Conservation (phyloP, 371 early-diverging fungal genomes). For the Mucor piriformis region DNA sequence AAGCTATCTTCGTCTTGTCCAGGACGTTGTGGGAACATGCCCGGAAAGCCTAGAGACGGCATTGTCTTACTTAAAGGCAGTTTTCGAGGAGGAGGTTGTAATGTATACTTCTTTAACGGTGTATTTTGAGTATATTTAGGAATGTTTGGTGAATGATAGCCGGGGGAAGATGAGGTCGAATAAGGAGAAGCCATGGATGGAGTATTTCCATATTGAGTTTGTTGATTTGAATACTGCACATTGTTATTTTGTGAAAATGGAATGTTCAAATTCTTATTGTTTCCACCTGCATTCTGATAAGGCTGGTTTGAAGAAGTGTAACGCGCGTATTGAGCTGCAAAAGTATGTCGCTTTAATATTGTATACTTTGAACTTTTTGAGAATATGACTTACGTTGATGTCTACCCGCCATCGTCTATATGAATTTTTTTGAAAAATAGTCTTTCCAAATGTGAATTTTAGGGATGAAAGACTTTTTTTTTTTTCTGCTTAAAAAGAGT, state of each 20-base stretch:
- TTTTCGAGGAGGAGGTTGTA: slow-evolving; percentile 52
- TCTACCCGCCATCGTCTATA: slow-evolving; percentile 28
- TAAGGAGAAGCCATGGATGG: slow-evolving; percentile 53
- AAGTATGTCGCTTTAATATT: neutral
- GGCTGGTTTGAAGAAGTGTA: slow-evolving; percentile 41
- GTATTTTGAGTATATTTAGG: slow-evolving; percentile 26
- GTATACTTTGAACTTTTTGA: neutral
- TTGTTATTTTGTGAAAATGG: slow-evolving; percentile 33
- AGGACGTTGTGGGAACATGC: slow-evolving; percentile 65
- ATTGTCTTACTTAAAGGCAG: slow-evolving; percentile 52
- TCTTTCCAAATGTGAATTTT: neutral
- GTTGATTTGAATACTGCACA: neutral
- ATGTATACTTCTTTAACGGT: slow-evolving; percentile 52
- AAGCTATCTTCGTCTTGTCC: slow-evolving; percentile 66
- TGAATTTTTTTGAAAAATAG: neutral
- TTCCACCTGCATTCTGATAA: slow-evolving; percentile 28
- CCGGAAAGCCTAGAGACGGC: slow-evolving; percentile 64
- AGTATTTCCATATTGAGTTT: slow-evolving; percentile 25
- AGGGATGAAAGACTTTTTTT: neutral
- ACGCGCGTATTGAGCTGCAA: slow-evolving; percentile 47
- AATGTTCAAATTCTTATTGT: slow-evolving; percentile 37
- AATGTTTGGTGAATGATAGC: slow-evolving; percentile 48
- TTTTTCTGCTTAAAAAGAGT: neutral
- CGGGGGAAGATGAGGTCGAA: slow-evolving; percentile 50
- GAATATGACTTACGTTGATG: slow-evolving; percentile 30